Base-by-base conservation (phyloP, 805 yeast species). In the Metschnikowia aberdeeniae region DNA sequence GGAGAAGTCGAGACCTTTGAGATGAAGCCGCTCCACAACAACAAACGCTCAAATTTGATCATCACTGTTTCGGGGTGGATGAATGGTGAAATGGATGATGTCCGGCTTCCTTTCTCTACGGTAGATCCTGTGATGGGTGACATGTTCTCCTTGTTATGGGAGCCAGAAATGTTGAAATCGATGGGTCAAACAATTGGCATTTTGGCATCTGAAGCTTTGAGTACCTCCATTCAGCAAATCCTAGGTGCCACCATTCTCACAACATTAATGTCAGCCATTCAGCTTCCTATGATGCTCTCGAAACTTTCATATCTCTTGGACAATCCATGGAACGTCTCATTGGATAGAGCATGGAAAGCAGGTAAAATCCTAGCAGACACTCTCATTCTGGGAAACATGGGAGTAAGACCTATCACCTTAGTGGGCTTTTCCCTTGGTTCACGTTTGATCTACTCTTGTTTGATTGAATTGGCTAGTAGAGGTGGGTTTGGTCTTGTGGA, bases 71-170 rank as follows among this genome's bases (percentile, higher is more conserved):
- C 95, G 42, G 99, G 99, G 1, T 93, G 99, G 99, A 89, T 93
- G 92, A 84, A 84, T 43, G 95, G 97, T 62, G 84, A 82, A 47
- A 80, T 82, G 56, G 99, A 93, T 80, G 99, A 93, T 75, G 92
- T 93, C 17, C 76, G 99, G 60, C 75, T 93, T 51, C 99, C 99
- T 2, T 93, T 90, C 60, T 86, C 96, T 1, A 93, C 99, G 0
- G 86, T 93, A 7, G 99, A 95, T 60, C 99, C 99, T 0, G 88
- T 92, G 0, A 89, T 92, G 92, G 99, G 99, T 13, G 99, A 93
- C 62, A 67, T 93, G 54, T 87, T 85, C 56, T 89, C 98, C 0
- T 72, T 93, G 6, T 69, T 87, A 39, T 93, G 99, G 99, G 99
- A 93, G 64, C 99, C 99, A 0, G 99, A 93, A 54, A 88, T 93